These are phyloP conservation scores for Nicotiana benthamiana DNA, from an alignment of 257 asterid species.

Conservation along the genomic window DNA sequence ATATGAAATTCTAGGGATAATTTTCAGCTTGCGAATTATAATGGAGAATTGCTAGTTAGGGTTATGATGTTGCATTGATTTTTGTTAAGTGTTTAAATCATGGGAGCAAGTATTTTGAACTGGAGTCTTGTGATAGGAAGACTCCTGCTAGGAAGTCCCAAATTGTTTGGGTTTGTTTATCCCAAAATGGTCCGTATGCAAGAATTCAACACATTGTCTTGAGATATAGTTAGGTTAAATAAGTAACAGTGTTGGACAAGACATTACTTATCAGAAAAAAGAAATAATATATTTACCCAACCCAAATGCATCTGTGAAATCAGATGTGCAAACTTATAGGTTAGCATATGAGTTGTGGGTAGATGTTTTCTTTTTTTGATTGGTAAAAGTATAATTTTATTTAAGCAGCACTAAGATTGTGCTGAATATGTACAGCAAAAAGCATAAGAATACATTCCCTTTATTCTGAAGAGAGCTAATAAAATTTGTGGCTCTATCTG, in stretches of 20 bases:
- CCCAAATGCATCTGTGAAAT: too few species aligned
- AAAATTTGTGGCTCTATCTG: too few species aligned
- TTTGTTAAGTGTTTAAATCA: not conserved
- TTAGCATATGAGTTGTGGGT: too few species aligned
- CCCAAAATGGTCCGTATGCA: not conserved
- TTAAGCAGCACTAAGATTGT: too few species aligned
- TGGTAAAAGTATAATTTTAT: too few species aligned
- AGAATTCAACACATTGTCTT: not conserved
- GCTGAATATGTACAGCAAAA: too few species aligned
- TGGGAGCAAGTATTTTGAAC: not conserved
- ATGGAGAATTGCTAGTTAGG: not conserved
- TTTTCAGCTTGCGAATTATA: not conserved
- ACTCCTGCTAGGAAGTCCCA: not conserved
- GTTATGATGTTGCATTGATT: not conserved
- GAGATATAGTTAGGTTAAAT: not conserved
- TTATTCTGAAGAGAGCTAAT: too few species aligned
- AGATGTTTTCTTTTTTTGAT: too few species aligned
- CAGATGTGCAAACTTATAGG: too few species aligned
- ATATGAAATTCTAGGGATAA: not conserved
- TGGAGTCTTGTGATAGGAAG: not conserved
- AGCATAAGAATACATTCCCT: too few species aligned
- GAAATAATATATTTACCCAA: too few species aligned
- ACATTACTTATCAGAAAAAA: not conserved
- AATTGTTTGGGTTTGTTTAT: not conserved
- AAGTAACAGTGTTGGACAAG: not conserved